These are phyloP conservation scores for Solanum microdontum DNA, from an alignment of 257 asterid genomes.

Conservation along the genomic window DNA sequence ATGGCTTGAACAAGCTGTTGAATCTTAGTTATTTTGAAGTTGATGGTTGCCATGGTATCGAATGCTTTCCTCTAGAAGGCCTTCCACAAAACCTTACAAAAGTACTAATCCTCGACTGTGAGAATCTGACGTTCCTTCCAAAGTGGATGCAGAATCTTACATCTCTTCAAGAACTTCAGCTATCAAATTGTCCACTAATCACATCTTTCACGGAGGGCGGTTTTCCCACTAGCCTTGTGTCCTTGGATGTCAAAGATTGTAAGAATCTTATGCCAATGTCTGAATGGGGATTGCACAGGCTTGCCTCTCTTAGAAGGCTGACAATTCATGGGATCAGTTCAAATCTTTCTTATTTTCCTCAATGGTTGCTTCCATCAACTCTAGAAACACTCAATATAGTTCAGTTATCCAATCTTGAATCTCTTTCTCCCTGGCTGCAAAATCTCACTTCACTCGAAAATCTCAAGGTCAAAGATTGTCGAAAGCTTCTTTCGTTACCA, in stretches of 20 bases:
- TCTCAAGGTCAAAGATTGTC: slow-evolving; percentile 33
- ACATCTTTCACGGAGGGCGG: slow-evolving; percentile 29
- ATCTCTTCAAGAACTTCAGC: slow-evolving; percentile 27
- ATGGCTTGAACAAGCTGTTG: slow-evolving; percentile 20
- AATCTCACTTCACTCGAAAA: slow-evolving; percentile 39
- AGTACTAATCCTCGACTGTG: slow-evolving; percentile 28
- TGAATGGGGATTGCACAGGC: slow-evolving; percentile 38
- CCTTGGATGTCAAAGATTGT: slow-evolving; percentile 28
- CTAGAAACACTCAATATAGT: slow-evolving; percentile 28
- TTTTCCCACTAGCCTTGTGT: slow-evolving; percentile 28
- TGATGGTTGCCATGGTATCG: slow-evolving; percentile 32
- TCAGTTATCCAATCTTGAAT: slow-evolving; percentile 16
- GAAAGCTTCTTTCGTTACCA: slow-evolving; percentile 22
- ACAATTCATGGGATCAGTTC: slow-evolving; percentile 21
- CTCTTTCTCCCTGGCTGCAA: slow-evolving; percentile 42
- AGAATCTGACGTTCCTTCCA: slow-evolving; percentile 25
- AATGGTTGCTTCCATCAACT: slow-evolving; percentile 38
- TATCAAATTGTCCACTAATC: slow-evolving; percentile 28
- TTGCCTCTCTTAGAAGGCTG: slow-evolving; percentile 34
- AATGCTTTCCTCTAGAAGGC: slow-evolving; percentile 29
- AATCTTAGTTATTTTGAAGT: slow-evolving; percentile 30
- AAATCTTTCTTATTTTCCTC: slow-evolving; percentile 21
- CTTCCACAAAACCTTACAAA: slow-evolving; percentile 25
- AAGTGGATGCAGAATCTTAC: slow-evolving; percentile 26
- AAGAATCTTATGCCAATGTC: slow-evolving; percentile 21